Percentiles rank a stretch among this genome's conserved stretches.
phyloP scores from a whole-genome alignment of 164 flowering plant genomes.

The Vitis rotundifolia region DNA sequence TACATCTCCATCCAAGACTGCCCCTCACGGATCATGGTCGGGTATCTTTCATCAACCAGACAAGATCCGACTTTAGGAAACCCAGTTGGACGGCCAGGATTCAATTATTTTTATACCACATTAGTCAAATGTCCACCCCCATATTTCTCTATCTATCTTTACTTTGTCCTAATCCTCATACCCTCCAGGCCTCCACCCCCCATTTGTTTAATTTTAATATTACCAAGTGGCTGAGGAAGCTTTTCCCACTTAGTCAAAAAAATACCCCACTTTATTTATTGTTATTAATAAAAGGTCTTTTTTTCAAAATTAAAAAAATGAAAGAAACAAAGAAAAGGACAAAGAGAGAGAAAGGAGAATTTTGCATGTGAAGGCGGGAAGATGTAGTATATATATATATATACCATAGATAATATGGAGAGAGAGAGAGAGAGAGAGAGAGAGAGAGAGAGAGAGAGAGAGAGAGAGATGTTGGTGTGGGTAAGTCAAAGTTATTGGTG shows the following conservation, averaged over 20 bases:
- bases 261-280: no score
- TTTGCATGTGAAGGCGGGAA: constrained; percentile 38
- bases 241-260: no score
- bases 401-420: no score
- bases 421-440: neutral
- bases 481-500: neutral
- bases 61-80: constrained; percentile 3
- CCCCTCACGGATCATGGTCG: constrained; percentile 24
- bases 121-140: no score
- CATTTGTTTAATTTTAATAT: no score
- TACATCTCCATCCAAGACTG: constrained; percentile 2
- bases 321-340: neutral
- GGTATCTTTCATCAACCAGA: constrained; percentile 10
- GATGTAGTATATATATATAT: neutral
- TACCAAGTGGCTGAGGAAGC: no score
- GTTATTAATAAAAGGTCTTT: no score
- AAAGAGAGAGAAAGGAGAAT: constrained; percentile 6
- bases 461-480: neutral
- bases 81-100: constrained; percentile 10
- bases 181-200: no score
- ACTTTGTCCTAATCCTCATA: no score
- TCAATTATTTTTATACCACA: neutral
- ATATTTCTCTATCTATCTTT: no score
- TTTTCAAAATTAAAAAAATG: neutral
- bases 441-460: neutral